Conservation (phyloP, 805 yeast species). For the Ogataea chonburiensis region DNA sequence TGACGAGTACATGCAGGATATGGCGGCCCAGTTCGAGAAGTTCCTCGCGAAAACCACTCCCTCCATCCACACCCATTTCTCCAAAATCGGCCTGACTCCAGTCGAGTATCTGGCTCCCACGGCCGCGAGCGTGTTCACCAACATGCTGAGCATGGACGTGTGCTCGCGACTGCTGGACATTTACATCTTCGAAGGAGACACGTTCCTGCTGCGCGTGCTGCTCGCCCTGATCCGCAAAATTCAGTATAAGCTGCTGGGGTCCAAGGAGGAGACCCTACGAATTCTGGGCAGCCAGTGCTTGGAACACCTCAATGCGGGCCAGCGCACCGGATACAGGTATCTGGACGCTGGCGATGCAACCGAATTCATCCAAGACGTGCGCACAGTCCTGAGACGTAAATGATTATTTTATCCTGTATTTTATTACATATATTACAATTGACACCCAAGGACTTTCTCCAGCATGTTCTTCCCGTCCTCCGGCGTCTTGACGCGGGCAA, state of each 20-base stretch:
- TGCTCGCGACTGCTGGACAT: constrained; percentile 55
- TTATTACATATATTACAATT: constrained; percentile 14
- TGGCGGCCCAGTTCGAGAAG: constrained; percentile 46
- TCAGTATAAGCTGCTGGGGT: constrained; percentile 52
- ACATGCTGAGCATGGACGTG: constrained; percentile 45
- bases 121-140: constrained; percentile 45
- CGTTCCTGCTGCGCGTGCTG: constrained; percentile 49
- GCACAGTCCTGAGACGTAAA: constrained; percentile 36
- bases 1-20: constrained; percentile 35
- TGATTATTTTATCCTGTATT: constrained; percentile 5
- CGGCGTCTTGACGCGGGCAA: constrained; percentile 75
- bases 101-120: constrained; percentile 43
- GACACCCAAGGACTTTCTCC: constrained; percentile 28
- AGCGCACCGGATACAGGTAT: constrained; percentile 31
- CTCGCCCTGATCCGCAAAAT: constrained; percentile 51
- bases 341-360: constrained; percentile 50
- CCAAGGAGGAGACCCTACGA: constrained; percentile 44
- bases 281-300: constrained; percentile 39
- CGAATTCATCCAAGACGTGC: constrained; percentile 45
- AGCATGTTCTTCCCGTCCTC: constrained; percentile 60
- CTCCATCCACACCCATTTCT: constrained; percentile 50
- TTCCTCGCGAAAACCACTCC: constrained; percentile 46
- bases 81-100: constrained; percentile 40
- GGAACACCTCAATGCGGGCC: constrained; percentile 24
- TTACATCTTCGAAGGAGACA: constrained; percentile 60